Conservation (phyloP, 345 rosid genomes). For the Litchi chinensis region DNA sequence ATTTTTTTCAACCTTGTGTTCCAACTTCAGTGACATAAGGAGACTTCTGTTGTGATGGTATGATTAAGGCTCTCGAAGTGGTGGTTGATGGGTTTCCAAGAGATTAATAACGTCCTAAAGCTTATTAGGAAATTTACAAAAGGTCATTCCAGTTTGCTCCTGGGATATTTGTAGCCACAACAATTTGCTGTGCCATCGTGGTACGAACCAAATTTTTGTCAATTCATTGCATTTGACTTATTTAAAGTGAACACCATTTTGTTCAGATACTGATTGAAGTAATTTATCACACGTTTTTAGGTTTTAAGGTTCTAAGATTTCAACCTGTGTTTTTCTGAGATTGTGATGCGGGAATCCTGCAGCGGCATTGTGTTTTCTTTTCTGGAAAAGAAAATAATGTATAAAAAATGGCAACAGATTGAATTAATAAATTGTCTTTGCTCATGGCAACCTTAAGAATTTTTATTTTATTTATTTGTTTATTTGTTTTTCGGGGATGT, state of each 20-base stretch:
- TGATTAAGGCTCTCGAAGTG: slow-evolving; percentile 1
- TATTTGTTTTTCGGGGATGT: neutral
- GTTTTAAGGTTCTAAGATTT: neutral
- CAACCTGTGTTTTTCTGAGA: neutral
- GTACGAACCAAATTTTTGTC: slow-evolving; percentile 23
- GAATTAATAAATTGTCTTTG: slow-evolving; percentile 11
- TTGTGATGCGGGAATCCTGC: neutral
- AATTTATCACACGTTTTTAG: slow-evolving; percentile 1
- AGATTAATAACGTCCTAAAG: slow-evolving; percentile 12
- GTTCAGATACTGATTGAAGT: slow-evolving; percentile 6
- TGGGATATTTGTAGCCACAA: neutral
- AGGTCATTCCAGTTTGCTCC: neutral
- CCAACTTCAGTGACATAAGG: slow-evolving; percentile 75
- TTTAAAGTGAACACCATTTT: neutral
- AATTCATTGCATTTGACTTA: slow-evolving; percentile 14
- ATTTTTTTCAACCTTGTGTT: slow-evolving; percentile 62
- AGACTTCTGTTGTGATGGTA: slow-evolving; percentile 69
- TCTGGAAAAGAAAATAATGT: slow-evolving; percentile 22
- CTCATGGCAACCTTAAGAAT: neutral
- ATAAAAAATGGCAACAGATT: neutral
- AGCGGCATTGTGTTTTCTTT: neutral
- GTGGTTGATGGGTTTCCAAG: slow-evolving; percentile 8
- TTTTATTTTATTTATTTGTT: neutral
- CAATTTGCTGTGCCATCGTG: slow-evolving; percentile 21
- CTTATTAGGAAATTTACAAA: slow-evolving; percentile 7